Base-by-base conservation (phyloP, 768 basidiomycete species). In the Lactarius psammicola region DNA sequence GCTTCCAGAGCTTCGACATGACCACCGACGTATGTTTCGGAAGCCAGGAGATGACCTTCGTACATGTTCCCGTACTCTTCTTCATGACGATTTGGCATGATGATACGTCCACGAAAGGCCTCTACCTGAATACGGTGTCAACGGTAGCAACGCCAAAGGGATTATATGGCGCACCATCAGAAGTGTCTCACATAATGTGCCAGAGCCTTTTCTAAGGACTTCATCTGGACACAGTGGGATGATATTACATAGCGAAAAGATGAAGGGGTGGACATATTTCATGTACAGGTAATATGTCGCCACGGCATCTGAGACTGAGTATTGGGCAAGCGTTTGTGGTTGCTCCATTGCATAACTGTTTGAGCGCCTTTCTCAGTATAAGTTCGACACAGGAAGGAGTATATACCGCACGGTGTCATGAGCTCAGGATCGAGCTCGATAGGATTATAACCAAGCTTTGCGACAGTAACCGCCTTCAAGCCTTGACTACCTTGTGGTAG, bases 241-340 rank as follows among this genome's bases (percentile, higher is more conserved):
- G 76, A 98, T 99, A 81, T 97, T 99, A 78, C 97, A 98, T 42
- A 99, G 78, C 10, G 97, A 98, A 80, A 99, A 99, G 68, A 99
- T 93, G 83, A 99, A 99, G 0, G 97, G 97, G 73, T 98, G 95
- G 11, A 99, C 95, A 72, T 99, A 99, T 95, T 98, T 99, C 97
- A 98, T 99, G 79, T 99, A 98, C 40, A 99, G 84, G 76, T 98
- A 98, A 76, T 99, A 98, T 1, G 97, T 99, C n/a, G 97, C 96
- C 11, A 98, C 97, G 0, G 97, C 97, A 82, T 99, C 97, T 75
- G 97, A 99, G 31, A 99, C 97, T 71, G 97, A 98, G 77, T 99
- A 99, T 73, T 95, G 93, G 0, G 97, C 96, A 20, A 99, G 85
- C 1, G 87, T 76, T 73, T 98, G 95, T 0, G 97, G 97, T 70